phyloP scores from a whole-genome alignment of 75 land plant species.

The Pinus albicaulis region DNA sequence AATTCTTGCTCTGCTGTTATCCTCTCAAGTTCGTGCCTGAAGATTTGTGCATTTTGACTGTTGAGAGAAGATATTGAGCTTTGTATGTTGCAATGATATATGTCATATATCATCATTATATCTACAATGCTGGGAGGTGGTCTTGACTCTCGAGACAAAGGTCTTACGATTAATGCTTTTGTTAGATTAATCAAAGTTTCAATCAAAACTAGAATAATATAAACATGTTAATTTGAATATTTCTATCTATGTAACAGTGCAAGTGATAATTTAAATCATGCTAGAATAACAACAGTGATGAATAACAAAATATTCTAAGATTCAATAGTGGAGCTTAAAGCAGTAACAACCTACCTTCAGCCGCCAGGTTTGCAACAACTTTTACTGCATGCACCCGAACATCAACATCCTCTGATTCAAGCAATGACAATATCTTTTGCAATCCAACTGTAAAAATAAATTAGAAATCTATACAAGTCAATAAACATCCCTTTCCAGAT shows the following conservation, averaged over 20 bases:
- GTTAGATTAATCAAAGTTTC: not conserved
- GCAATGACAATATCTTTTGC: slow-evolving; percentile 53
- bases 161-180: not conserved
- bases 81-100: no score
- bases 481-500: not conserved
- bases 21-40: no score
- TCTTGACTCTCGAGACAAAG: not conserved
- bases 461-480: not conserved
- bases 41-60: no score
- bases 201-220: not conserved
- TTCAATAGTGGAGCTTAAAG: not conserved
- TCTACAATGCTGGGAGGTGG: not conserved
- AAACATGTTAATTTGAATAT: not conserved
- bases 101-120: not conserved
- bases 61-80: no score
- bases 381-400: slow-evolving; percentile 81
- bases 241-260: not conserved
- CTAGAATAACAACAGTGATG: not conserved
- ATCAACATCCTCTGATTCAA: slow-evolving; percentile 64
- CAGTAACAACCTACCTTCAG: slow-evolving; percentile 58
- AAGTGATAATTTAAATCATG: slow-evolving; percentile 2
- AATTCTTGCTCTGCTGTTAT: no score
- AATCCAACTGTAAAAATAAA: slow-evolving; percentile 56
- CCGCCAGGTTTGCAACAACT: slow-evolving; percentile 86
- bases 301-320: not conserved